Conservation (phyloP, 2,329 filamentous ascomycete species). For the Rhexocercosporidium sp. region DNA sequence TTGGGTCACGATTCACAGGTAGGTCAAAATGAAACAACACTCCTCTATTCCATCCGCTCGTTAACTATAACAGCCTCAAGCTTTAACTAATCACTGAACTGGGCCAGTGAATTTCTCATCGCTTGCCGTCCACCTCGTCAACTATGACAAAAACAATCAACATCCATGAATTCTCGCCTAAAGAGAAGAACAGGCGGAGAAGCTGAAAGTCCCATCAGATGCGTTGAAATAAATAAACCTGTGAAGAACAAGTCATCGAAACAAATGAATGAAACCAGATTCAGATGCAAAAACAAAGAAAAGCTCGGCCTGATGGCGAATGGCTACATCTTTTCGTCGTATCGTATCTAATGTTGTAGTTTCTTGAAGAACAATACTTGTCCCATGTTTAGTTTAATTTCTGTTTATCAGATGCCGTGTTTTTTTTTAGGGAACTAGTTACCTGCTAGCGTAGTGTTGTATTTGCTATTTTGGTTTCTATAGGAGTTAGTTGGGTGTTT, state of each 20-base stretch:
- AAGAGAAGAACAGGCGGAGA: too few species aligned
- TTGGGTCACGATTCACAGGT: too few species aligned
- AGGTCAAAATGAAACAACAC: too few species aligned
- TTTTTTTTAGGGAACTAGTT: background rate
- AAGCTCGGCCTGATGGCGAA: background rate
- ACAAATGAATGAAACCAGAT: background rate
- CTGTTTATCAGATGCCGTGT: background rate
- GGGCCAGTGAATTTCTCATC: background rate
- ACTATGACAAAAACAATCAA: background rate
- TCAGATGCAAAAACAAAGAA: too few species aligned
- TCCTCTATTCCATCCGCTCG: too few species aligned
- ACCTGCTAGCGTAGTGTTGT: background rate
- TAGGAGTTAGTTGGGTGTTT: background rate
- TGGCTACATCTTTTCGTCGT: background rate
- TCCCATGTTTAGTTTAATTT: background rate
- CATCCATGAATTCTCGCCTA: background rate
- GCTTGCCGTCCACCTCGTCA: background rate
- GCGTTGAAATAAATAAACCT: too few species aligned
- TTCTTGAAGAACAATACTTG: background rate
- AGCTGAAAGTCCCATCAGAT: too few species aligned
- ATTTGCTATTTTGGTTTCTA: background rate
- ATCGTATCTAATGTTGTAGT: background rate
- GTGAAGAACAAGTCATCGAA: too few species aligned
- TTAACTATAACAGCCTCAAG: too few species aligned
- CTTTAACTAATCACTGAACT: too few species aligned